These are phyloP conservation scores for Tulasnella sp. DNA, from an alignment of 768 basidiomycete genomes.

Conservation along the genomic window DNA sequence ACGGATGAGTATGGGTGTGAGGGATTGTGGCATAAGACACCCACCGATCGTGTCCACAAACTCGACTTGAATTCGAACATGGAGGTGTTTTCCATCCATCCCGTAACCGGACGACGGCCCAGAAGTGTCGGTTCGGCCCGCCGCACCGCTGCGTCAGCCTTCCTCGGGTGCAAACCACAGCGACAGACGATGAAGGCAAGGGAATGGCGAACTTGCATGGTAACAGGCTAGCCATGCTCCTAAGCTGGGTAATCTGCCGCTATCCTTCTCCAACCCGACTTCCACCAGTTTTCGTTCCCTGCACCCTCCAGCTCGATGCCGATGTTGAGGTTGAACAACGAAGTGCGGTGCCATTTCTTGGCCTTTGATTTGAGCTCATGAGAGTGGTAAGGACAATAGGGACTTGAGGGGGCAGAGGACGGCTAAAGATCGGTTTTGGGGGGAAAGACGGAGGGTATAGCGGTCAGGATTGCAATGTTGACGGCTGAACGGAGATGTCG, in stretches of 20 bases:
- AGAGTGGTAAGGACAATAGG: background rate
- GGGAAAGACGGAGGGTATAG: too few species aligned
- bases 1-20: too few species aligned
- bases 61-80: conserved; percentile 97
- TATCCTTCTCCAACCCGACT: conserved; percentile 85
- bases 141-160: background rate
- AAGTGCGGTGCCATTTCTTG: conserved; percentile 58
- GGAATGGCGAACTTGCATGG: conserved; percentile 63
- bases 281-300: conserved; percentile 81
- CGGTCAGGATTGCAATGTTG: too few species aligned
- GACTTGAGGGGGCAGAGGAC: background rate
- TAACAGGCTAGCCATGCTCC: conserved; percentile 91
- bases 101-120: conserved; percentile 83
- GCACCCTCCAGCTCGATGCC: conserved; percentile 83
- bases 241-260: conserved; percentile 84
- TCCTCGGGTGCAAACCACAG: background rate
- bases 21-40: background rate
- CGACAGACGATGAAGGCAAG: background rate
- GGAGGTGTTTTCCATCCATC: conserved; percentile 93
- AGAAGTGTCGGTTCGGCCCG: background rate
- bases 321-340: conserved; percentile 88
- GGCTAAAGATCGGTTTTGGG: too few species aligned
- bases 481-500: too few species aligned
- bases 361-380: background rate
- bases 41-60: conserved; percentile 92